phyloP scores from a whole-genome alignment of 2,329 filamentous ascomycete genomes.

The Talaromyces verruculosus region DNA sequence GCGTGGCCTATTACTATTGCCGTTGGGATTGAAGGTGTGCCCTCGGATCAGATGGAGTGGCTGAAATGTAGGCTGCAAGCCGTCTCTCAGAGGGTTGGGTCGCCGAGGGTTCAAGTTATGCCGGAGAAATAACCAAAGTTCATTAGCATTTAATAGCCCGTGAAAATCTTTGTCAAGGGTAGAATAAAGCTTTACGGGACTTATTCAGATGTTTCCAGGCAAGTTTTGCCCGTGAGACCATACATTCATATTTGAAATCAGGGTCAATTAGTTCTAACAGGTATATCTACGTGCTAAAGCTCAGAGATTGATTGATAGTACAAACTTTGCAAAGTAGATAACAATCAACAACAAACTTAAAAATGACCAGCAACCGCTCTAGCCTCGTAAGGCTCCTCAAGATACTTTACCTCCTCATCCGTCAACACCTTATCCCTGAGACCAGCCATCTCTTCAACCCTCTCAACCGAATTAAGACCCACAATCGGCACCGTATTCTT shows the following conservation, averaged over 20 bases:
- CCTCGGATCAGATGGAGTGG: slow-evolving; percentile 16
- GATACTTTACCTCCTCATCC: not conserved
- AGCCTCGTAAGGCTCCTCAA: not conserved
- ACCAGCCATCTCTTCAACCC: not conserved
- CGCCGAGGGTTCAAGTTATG: not conserved
- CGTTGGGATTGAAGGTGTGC: slow-evolving; percentile 5
- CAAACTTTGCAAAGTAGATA: not conserved
- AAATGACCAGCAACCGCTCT: slow-evolving; percentile 14
- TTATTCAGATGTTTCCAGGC: not conserved
- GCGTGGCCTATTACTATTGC: slow-evolving; percentile 23
- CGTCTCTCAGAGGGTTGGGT: slow-evolving; percentile 1
- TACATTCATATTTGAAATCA: too few species aligned
- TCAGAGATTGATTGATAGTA: not conserved
- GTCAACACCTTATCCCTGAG: not conserved
- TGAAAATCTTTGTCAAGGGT: too few species aligned
- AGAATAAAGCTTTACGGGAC: not conserved
- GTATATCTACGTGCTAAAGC: not conserved
- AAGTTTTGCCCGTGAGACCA: not conserved
- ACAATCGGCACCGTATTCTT: slow-evolving; percentile 48
- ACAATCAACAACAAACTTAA: not conserved
- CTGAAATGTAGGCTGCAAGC: slow-evolving; percentile 7
- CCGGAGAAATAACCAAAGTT: not conserved
- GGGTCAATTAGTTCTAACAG: not conserved
- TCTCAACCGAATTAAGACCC: slow-evolving; percentile 48
- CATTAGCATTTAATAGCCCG: not conserved